Evolutionary conservation across 148 eudicot species (phyloP).

Genomic region (Persicaria tinctoria): DNA sequence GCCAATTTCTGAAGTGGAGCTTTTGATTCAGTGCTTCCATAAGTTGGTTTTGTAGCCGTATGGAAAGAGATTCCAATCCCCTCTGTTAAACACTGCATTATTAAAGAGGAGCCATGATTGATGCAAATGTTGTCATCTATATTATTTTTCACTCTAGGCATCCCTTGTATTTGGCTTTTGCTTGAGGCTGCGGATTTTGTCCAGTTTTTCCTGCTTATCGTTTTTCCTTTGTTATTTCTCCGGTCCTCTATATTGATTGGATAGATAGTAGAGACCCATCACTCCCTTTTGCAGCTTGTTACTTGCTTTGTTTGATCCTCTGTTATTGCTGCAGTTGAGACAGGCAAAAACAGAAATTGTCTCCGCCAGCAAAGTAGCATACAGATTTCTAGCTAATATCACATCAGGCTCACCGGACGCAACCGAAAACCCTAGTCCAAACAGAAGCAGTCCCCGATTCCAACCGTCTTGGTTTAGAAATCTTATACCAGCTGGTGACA

Average conservation of each 20-base stretch:
- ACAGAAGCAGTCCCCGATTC: conserved; percentile 46
- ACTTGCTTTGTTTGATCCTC: neutral
- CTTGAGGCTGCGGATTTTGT: neutral
- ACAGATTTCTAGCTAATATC: conserved; percentile 61
- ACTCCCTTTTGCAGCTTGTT: neutral
- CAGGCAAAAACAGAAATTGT: conserved; percentile 96
- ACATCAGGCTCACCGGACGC: conserved; percentile 40
- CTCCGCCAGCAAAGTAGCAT: conserved; percentile 87
- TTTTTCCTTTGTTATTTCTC: neutral
- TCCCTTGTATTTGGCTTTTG: neutral
- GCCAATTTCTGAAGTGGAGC: neutral
- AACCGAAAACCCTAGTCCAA: conserved; percentile 42
- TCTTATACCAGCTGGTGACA: conserved; percentile 57
- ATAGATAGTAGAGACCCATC: neutral
- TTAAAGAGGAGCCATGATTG: neutral
- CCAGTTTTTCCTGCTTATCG: neutral
- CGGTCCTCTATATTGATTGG: neutral
- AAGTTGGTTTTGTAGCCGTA: neutral
- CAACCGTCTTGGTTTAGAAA: conserved; percentile 83
- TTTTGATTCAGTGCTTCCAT: neutral
- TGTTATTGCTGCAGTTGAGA: conserved; percentile 44
- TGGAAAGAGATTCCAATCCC: no score
- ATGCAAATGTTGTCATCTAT: neutral
- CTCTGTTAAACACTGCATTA: neutral
- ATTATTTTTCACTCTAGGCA: neutral